Base-by-base conservation (phyloP, 345 rosid genomes). In the Euphorbia lathyris region DNA sequence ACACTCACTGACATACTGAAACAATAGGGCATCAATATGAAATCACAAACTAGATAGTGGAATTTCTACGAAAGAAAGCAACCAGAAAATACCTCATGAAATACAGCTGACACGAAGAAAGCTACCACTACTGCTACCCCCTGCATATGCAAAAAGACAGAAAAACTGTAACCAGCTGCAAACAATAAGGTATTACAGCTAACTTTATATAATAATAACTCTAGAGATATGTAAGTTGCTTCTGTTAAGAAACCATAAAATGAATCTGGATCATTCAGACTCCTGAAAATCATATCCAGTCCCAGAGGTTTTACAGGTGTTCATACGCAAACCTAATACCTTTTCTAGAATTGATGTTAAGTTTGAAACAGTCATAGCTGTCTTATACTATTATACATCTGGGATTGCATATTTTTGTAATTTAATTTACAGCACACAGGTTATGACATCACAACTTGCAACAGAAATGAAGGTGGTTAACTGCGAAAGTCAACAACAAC, bases 71-170 rank as follows among this genome's bases (percentile, higher is more conserved):
- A 69, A 6, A 60, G 48, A 60, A 68, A 48, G 30, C 34, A 55
- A 57, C 59, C 19, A 23, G 7, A 13, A 1, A 16, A 56, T 84
- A 95, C 99, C 98, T 96, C 99, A 57, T 96, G 99, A 80, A 96
- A 96, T 70, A 84, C 71, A 43, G 98, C 99, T 34, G 99, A 96
- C 70, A 92, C 93, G 9, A 88, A 76, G 86, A 96, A 96, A 65
- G 87, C 77, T 72, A 96, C 71, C 72, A 92, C 17, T 62, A 92
- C 0, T 9, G 99, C 94, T n/a, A 74, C 86, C 63, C 79, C 86
- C 99, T 96, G 86, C 73, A 66, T 61, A 48, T 26, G 22, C 5
- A 22, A 7, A 40, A 56, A 42, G 38, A 73, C 2, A 5, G 19
- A 30, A 72, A 13, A 20, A 50, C 26, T 30, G 25, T 75, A 19